Evolutionary conservation across 2,329 filamentous ascomycete genomes (phyloP).

Genomic region (Xylaria sp.): DNA sequence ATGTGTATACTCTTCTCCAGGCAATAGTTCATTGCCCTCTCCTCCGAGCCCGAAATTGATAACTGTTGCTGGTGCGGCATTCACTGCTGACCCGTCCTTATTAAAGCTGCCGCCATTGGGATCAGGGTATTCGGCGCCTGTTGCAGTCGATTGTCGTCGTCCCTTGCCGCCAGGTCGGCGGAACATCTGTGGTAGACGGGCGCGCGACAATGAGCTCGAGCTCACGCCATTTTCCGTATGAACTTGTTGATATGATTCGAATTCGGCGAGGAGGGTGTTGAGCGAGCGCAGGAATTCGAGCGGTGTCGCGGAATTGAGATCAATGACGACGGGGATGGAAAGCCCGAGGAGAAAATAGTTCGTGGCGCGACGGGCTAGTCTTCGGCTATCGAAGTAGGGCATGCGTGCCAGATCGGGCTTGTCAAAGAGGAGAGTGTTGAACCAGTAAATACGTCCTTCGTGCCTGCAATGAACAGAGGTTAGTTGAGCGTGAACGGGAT

Average conservation of each 20-base stretch:
- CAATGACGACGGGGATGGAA: conserved; percentile 82
- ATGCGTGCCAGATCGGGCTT: conserved; percentile 73
- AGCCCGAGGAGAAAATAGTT: conserved; percentile 91
- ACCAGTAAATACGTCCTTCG: conserved; percentile 94
- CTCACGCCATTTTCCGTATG: conserved; percentile 71
- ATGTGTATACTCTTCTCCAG: conserved; percentile 82
- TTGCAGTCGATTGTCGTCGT: conserved; percentile 47
- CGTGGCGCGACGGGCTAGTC: conserved; percentile 82
- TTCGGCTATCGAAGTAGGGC: conserved; percentile 78
- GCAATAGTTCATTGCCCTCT: conserved; percentile 62
- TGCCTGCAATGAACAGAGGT: conserved; percentile 54
- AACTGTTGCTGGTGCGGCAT: conserved; percentile 38
- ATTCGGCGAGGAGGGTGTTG: conserved; percentile 80
- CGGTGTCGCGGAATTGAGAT: conserved; percentile 74
- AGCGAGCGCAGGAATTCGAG: conserved; percentile 83
- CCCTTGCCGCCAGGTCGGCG: conserved; percentile 58
- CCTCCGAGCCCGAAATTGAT: conserved; percentile 49
- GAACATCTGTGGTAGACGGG: conserved; percentile 79
- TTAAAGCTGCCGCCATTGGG: conserved; percentile 19
- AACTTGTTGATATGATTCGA: conserved; percentile 86
- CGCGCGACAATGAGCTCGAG: conserved; percentile 65
- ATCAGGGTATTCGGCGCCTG: conserved; percentile 26
- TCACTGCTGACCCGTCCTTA: conserved; percentile 30
- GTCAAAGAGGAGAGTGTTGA: conserved; percentile 92
- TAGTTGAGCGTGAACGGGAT: neutral